Evolutionary conservation across 2,329 filamentous ascomycete genomes (phyloP), one percentile per base, ranked within the genome.

Genomic region (Gnomoniopsis sp.): DNA sequence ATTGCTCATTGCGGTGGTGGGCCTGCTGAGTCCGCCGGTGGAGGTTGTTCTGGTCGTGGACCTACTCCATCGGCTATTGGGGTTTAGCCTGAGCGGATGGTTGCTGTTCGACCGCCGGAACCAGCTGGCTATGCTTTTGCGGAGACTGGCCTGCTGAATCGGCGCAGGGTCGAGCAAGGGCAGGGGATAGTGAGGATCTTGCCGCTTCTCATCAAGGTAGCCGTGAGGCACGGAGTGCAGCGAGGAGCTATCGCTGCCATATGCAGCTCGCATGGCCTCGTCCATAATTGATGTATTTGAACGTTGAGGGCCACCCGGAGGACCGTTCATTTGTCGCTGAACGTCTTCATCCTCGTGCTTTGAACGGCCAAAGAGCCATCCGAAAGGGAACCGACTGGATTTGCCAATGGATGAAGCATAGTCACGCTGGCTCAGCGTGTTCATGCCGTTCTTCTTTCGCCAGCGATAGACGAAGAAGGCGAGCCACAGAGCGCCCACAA

Each of bases 51-150:
- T 17, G 3, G 52, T 55, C 26, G 56, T 49, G 23, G 33, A 49
- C 10, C 46, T 41, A 15, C 51, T 55, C 33, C 49, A 44, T 15
- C 57, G 22, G 12, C 38, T 44, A 6, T 47, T 12, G 1, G 57
- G 49, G 38, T 62, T 60, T 11, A 60, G 26, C n/a, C 38, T 51
- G 14, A 62, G 60, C 14, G 60, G 57, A 4, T 62, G 49, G 8
- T 59, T 49, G 19, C 34, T 30, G 21, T 48, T 46, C n/a, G 60
- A 51, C 21, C 60, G 30, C 43, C 49, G 44, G 44, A 62, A 52
- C 60, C 60, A 62, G 34, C 50, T 58, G 12, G 38, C 57, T 19
- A 60, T 41, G 14, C 58, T 60, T 22, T 17, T 60, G n/a, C 60
- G 49, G 3, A 60, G 47, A n/a, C 15, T 44, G 2, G 57, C 57